Percentiles rank a stretch among this genome's conserved stretches.
phyloP scores from a whole-genome alignment of 1,284 basidiomycete species.

The Boletus calvinii region DNA sequence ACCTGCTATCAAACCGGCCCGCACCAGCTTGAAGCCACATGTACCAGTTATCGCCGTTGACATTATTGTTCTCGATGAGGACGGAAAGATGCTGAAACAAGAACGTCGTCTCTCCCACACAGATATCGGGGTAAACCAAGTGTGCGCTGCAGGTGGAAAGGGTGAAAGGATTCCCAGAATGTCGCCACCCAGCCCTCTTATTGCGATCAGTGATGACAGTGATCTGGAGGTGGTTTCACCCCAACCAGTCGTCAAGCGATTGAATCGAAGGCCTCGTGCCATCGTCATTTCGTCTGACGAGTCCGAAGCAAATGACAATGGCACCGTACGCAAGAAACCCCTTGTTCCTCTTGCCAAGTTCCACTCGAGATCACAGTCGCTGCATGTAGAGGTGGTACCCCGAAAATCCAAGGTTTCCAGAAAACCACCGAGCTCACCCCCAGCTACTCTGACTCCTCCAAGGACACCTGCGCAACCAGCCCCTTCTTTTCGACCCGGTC shows the following conservation, averaged over 20 bases:
- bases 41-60: conserved; percentile 60
- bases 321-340: conserved; percentile 6
- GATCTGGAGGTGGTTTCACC: conserved; percentile 20
- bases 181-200: conserved; percentile 6
- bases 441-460: conserved; percentile 6
- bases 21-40: conserved; percentile 37
- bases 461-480: conserved; percentile 1
- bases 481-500: conserved; percentile 7
- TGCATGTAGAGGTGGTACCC: conserved; percentile 36
- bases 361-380: conserved; percentile 17
- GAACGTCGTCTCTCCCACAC: conserved; percentile 50
- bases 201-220: conserved; percentile 32
- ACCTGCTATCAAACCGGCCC: conserved; percentile 30
- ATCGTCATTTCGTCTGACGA: conserved; percentile 45
- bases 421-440: conserved; percentile 4
- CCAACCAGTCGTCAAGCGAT: conserved; percentile 19
- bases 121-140: conserved; percentile 33
- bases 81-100: conserved; percentile 54
- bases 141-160: conserved; percentile 8
- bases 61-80: conserved; percentile 60
- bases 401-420: conserved; percentile 11
- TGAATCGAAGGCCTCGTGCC: conserved; percentile 22
- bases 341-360: conserved; percentile 14
- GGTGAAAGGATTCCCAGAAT: conserved; percentile 4
- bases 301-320: conserved; percentile 34